Evolutionary conservation across 768 basidiomycete species (phyloP).

Genomic region (Lyophyllum atratum): DNA sequence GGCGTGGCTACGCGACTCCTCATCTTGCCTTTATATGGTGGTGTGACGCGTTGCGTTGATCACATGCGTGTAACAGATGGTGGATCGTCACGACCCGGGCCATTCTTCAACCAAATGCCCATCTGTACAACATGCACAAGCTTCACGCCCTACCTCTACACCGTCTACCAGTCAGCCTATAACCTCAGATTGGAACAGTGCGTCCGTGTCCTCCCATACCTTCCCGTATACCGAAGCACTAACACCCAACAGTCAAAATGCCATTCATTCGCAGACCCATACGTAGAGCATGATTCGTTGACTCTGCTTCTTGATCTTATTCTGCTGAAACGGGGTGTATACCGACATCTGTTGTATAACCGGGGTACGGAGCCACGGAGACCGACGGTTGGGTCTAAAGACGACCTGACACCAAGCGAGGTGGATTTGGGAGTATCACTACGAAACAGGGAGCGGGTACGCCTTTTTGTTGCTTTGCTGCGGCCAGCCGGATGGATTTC

Average conservation of each 20-base stretch:
- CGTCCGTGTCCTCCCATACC: conserved; percentile 44
- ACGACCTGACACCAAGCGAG: conserved; percentile 6
- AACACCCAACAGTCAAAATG: conserved; percentile 48
- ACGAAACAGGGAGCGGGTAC: conserved; percentile 2
- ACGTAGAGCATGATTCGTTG: conserved; percentile 81
- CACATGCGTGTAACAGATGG: no score
- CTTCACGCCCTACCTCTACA: conserved; percentile 71
- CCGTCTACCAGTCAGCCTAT: conserved; percentile 75
- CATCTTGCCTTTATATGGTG: no score
- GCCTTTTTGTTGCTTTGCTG: conserved; percentile 4
- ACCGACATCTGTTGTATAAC: conserved; percentile 81
- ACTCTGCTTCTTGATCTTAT: conserved; percentile 79
- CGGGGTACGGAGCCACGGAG: conserved; percentile 66
- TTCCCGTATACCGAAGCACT: not conserved
- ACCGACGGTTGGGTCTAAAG: conserved; percentile 24
- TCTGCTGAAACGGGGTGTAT: conserved; percentile 79
- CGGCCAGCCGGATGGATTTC: no score
- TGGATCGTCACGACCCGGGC: not conserved
- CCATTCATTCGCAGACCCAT: conserved; percentile 77
- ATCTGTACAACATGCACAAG: conserved; percentile 79
- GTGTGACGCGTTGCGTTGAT: no score
- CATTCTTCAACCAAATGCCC: conserved; percentile 5
- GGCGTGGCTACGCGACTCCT: no score
- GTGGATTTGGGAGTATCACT: not conserved
- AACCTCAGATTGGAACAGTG: conserved; percentile 86